Evolutionary conservation across 108 stramenopile species (phyloP), one percentile per base, ranked within the genome.

Genomic region (Cyclostephanos invisitatus): DNA sequence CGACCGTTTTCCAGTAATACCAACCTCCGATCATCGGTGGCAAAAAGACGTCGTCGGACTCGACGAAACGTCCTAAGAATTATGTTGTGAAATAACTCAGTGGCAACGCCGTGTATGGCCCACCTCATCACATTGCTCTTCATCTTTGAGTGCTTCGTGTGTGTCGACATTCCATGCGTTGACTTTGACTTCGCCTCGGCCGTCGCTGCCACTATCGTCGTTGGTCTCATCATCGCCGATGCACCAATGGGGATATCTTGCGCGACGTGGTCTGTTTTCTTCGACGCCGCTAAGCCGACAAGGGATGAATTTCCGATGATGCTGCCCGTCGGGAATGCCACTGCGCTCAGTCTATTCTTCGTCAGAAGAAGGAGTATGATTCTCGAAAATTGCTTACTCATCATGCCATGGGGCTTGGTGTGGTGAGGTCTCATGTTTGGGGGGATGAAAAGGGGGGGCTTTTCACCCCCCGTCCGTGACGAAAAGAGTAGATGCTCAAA

Each of bases 61-160:
- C 58, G 60, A 22, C 66, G 24, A 17, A 80, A 54, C 8, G 22
- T 46, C 28, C 80, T 68, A 28, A 80, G 50, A 20, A 74, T 35
- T 0, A 74, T 25, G 49, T 80, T 80, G 29, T 74, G 73, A 27
- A 56, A 70, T 56, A 80, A 48, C 62, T 74, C 73, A 12, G 50
- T 67, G 17, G 46, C 62, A 11, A 80, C 64, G 8, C 80, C 80
- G 27, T 64, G 68, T n/a, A 80, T 21, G 8, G 68, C 62, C 80
- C 80, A 80, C 59, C 80, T 59, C 24, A 80, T 18, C 50, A 62
- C 74, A 50, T 70, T 73, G n/a, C 38, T 59, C 53, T 46, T 80
- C 53, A 36, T 53, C 58, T 58, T 59, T 67, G 0, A 17, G 46
- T 55, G 3, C 27, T 40, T 70, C 28, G 14, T 15, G 11, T 27